Evolutionary conservation across 805 yeast genomes (phyloP).

Genomic region (Wilhelminamyces savonicus): DNA sequence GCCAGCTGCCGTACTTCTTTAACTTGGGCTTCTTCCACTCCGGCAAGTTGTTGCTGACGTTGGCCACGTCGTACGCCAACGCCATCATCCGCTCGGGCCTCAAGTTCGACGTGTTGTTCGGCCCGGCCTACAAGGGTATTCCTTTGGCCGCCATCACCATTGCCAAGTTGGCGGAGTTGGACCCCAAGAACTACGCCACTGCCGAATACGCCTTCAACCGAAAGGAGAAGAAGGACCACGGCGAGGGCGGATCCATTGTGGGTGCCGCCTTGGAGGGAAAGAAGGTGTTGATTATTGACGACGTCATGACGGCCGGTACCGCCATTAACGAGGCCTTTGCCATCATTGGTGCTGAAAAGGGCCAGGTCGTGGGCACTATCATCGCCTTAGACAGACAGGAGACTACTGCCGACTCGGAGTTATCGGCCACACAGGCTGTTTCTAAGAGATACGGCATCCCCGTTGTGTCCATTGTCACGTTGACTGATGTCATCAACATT

Average conservation of each 20-base stretch:
- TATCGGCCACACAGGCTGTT: constrained; percentile 80
- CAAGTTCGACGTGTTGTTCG: constrained; percentile 86
- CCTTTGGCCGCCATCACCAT: constrained; percentile 91
- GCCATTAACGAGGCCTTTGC: constrained; percentile 92
- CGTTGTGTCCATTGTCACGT: constrained; percentile 71
- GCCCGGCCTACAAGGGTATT: constrained; percentile 98
- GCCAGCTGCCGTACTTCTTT: constrained; percentile 94
- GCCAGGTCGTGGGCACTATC: constrained; percentile 73
- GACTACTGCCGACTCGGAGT: constrained; percentile 58
- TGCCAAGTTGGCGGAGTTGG: constrained; percentile 86
- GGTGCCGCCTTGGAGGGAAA: constrained; percentile 73
- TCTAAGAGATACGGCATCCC: constrained; percentile 70
- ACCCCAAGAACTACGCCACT: constrained; percentile 66
- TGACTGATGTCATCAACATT: constrained; percentile 66
- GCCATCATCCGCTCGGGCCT: constrained; percentile 77
- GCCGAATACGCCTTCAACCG: constrained; percentile 92
- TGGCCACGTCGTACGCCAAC: constrained; percentile 85
- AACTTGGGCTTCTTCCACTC: constrained; percentile 86
- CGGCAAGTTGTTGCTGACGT: constrained; percentile 68
- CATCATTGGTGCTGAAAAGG: constrained; percentile 65
- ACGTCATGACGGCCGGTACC: constrained; percentile 98
- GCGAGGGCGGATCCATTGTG: constrained; percentile 95
- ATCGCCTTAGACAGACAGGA: constrained; percentile 96
- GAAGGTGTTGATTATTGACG: constrained; percentile 82
- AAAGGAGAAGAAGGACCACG: constrained; percentile 95